phyloP scores from a whole-genome alignment of 345 rosid species.

The Psidium guajava region DNA sequence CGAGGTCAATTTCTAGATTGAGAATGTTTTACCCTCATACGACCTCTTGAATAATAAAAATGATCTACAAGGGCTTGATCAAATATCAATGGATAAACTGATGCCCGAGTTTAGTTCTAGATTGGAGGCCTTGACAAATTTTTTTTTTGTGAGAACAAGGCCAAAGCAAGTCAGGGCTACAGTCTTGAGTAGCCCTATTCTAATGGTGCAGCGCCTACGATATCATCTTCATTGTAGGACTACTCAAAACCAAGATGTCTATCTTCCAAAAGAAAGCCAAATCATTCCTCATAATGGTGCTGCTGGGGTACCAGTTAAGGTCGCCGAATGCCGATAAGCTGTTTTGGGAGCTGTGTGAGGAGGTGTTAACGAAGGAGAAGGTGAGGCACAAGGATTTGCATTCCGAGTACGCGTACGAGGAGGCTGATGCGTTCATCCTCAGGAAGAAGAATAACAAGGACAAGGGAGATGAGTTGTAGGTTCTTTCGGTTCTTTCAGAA shows the following conservation, averaged over 20 bases:
- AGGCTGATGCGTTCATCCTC: slow-evolving; percentile 62
- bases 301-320: slow-evolving; percentile 78
- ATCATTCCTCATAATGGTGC: too few species aligned
- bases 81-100: slow-evolving; percentile 54
- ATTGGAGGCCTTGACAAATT: slow-evolving; percentile 83
- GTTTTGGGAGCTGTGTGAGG: slow-evolving; percentile 69
- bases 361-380: slow-evolving; percentile 57
- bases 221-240: slow-evolving; percentile 99
- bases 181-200: slow-evolving; percentile 83
- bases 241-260: too few species aligned
- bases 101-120: slow-evolving; percentile 86
- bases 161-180: slow-evolving; percentile 96
- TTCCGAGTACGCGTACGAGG: slow-evolving; percentile 71
- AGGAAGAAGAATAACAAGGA: slow-evolving; percentile 37
- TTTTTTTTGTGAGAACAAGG: slow-evolving; percentile 96
- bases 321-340: slow-evolving; percentile 74
- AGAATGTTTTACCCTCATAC: slow-evolving; percentile 84
- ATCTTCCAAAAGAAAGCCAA: too few species aligned
- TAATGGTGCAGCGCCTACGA: slow-evolving; percentile 98
- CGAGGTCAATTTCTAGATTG: slow-evolving; percentile 91
- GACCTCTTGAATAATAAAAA: slow-evolving; percentile 86
- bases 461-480: neutral
- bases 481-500: neutral
- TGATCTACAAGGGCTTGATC: slow-evolving; percentile 89
- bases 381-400: slow-evolving; percentile 79